Conservation (phyloP, 306 rosid species). For the Lupinus albus region DNA sequence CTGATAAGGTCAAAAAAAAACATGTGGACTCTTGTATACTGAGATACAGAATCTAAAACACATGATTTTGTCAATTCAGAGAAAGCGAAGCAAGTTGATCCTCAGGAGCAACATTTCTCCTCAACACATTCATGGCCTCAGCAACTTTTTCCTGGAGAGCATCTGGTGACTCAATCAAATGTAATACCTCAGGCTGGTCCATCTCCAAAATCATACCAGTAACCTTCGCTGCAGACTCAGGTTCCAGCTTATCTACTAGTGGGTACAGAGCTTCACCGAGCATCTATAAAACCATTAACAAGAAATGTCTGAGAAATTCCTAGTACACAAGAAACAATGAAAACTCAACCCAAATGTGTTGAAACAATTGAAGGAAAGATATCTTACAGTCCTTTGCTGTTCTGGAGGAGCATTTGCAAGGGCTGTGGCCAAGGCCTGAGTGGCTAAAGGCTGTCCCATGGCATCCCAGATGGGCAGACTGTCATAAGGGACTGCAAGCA, state of each 20-base stretch:
- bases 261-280: constrained; percentile 67
- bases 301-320: neutral
- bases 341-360: neutral
- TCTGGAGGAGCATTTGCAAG: constrained; percentile 57
- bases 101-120: constrained; percentile 44
- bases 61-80: constrained; percentile 46
- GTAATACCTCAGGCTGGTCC: constrained; percentile 70
- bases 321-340: neutral
- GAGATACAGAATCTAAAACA: constrained; percentile 26
- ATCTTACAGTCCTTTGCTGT: constrained; percentile 56
- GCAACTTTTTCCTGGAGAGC: constrained; percentile 56
- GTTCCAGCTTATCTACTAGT: constrained; percentile 57
- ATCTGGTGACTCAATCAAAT: constrained; percentile 60
- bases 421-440: constrained; percentile 50
- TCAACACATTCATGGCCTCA: constrained; percentile 58
- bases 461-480: too few relatives aligned
- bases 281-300: constrained; percentile 45
- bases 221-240: constrained; percentile 36
- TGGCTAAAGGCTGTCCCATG: constrained; percentile 33
- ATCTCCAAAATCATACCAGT: constrained; percentile 73
- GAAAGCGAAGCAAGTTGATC: constrained; percentile 54
- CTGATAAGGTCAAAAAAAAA: constrained; percentile 9
- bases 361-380: neutral
- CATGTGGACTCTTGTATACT: neutral
- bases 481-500: constrained; percentile 23